These are phyloP conservation scores for Geotrichum bryndzae DNA, from an alignment of 1,139 yeast genomes.

Conservation along the genomic window DNA sequence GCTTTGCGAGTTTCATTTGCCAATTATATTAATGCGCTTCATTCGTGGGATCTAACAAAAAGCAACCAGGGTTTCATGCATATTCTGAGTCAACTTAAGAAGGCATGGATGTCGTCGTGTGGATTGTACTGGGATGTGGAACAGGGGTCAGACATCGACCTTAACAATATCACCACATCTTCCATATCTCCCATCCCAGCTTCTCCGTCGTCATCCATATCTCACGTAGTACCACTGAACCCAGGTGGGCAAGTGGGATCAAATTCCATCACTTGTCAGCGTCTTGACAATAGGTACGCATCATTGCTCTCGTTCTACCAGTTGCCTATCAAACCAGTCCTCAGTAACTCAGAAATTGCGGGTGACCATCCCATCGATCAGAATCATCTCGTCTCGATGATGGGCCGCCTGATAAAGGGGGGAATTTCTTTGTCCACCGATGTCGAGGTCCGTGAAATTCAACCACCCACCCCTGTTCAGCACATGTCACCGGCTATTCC, in stretches of 20 bases:
- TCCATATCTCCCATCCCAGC: background rate
- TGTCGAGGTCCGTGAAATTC: constrained; percentile 27
- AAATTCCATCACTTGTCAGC: constrained; percentile 9
- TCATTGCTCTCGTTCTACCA: constrained; percentile 30
- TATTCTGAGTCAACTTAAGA: constrained; percentile 35
- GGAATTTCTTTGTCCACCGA: constrained; percentile 30
- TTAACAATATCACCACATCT: background rate
- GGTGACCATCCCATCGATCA: background rate
- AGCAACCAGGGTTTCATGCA: constrained; percentile 25
- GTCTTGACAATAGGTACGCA: constrained; percentile 24
- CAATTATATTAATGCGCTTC: constrained; percentile 29
- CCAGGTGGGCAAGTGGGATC: constrained; percentile 27
- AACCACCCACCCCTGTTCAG: constrained; percentile 21
- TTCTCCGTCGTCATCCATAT: background rate
- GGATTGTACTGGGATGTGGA: constrained; percentile 34
- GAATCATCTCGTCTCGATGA: constrained; percentile 8
- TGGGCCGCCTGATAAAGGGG: constrained; percentile 31
- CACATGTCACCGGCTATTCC: constrained; percentile 4
- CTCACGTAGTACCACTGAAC: background rate
- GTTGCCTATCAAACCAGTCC: constrained; percentile 29
- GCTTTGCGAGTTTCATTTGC: constrained; percentile 32
- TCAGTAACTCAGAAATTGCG: constrained; percentile 20
- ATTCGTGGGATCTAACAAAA: constrained; percentile 28
- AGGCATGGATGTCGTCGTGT: constrained; percentile 35
- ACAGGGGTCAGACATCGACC: constrained; percentile 1